Percentiles rank a stretch among this genome's conserved stretches.
These are phyloP conservation scores for Volvox carteri DNA, from an alignment of 163 green algal species.

Conservation along the genomic window DNA sequence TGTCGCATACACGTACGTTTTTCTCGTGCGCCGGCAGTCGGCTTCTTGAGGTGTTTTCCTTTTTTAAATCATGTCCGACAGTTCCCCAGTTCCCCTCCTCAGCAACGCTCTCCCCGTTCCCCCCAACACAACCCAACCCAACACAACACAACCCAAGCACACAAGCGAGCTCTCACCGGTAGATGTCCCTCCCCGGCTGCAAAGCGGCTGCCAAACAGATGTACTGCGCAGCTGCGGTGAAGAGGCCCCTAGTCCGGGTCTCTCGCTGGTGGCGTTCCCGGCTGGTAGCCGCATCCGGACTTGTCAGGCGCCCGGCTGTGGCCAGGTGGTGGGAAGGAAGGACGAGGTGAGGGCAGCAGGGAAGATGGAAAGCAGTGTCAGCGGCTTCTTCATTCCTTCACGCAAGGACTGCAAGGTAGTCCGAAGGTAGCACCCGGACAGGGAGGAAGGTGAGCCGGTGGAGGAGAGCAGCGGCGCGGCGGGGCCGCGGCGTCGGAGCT, in stretches of 20 bases:
- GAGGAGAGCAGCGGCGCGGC: not conserved
- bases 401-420: too few species aligned
- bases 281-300: constrained; percentile 16
- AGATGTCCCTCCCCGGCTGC: constrained; percentile 68
- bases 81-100: too few species aligned
- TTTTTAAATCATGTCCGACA: too few species aligned
- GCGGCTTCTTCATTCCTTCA: not conserved
- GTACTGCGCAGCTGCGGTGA: constrained; percentile 84
- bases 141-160: too few species aligned
- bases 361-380: not conserved
- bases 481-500: too few species aligned
- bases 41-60: too few species aligned
- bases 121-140: too few species aligned
- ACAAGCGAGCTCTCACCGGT: too few species aligned
- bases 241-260: constrained; percentile 61
- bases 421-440: too few species aligned
- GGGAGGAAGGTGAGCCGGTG: not conserved
- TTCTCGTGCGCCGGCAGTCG: too few species aligned
- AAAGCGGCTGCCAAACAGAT: constrained; percentile 84
- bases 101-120: too few species aligned
- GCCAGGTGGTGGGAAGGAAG: not conserved
- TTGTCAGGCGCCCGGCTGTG: constrained; percentile 38
- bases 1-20: too few species aligned
- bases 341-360: not conserved
- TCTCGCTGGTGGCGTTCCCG: constrained; percentile 52